Evolutionary conservation across 208 protist species (phyloP), one percentile per base, ranked within the genome.

Genomic region (Leishmania tropica): DNA sequence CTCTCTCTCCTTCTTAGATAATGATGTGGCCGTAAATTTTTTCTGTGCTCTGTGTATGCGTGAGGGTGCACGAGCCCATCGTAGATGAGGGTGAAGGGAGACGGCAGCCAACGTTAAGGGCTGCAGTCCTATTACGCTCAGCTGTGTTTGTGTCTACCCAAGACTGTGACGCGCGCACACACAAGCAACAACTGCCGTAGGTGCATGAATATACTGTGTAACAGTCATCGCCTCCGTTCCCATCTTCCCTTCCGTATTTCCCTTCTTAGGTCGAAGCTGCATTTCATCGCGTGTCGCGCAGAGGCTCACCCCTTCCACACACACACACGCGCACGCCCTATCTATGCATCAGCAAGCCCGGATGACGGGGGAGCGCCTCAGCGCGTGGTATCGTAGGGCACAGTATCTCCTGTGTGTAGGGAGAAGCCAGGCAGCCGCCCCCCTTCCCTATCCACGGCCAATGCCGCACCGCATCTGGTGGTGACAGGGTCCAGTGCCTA

Each of bases 171-270:
- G n/a, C 13, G 60, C 6, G 5, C 1, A 42, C 19, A 47, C 31
- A 10, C n/a, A 42, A 47, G 65, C 13, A 42, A 47, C 35, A 48
- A 28, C 21, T 6, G 68, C 21, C 28, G 68, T 21, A 19, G 40
- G 68, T 31, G 40, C 40, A 24, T 73, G 21, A 73, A 3, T 35
- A 10, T 47, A 28, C n/a, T 35, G 17, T 53, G 42, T 71, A 70
- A 10, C 35, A 42, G 65, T 7, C 28, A 42, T 67, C 28, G 6
- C 28, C 60, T 35, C 11, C 31, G n/a, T 35, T 17, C 40, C 31
- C 53, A 70, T 67, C 11, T 68, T 53, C 45, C 71, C 53, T 58
- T 75, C 47, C 42, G 7, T 68, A 45, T 58, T 58, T 79, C 19
- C 75, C 40, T 86, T 56, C 19, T 35, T 79, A 71, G 40, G 54